Conservation (phyloP, 2,329 filamentous ascomycete genomes). For the Trichophyton benhamiae region DNA sequence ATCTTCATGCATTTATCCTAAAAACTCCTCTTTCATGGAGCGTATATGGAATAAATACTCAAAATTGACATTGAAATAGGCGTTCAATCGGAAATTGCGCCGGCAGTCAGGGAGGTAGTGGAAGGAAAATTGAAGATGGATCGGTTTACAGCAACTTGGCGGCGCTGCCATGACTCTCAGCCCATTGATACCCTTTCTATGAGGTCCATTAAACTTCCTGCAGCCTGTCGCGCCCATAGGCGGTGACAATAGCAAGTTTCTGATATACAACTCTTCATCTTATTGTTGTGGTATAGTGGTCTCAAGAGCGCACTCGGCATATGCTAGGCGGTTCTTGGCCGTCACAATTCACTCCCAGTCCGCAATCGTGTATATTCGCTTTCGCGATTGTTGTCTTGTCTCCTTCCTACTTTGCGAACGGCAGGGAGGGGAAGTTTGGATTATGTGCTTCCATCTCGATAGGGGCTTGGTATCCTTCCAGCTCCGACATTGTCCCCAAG, state of each 20-base stretch:
- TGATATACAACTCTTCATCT: background rate
- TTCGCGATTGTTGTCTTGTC: background rate
- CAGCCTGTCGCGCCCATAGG: background rate
- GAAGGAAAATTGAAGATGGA: background rate
- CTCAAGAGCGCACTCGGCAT: background rate
- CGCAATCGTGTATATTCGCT: too few species aligned
- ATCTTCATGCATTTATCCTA: background rate
- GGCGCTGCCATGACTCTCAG: background rate
- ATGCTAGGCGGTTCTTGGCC: background rate
- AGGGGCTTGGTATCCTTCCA: background rate
- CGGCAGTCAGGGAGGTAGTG: background rate
- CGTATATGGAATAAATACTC: background rate
- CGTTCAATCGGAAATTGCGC: background rate
- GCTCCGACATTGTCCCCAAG: background rate
- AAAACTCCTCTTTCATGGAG: background rate
- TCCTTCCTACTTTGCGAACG: background rate
- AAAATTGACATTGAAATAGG: background rate
- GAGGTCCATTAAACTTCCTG: background rate
- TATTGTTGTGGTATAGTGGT: background rate
- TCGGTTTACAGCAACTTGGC: background rate
- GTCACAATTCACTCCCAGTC: background rate
- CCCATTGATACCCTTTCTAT: slow-evolving; percentile 2
- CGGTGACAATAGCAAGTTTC: background rate
- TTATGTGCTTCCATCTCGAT: background rate
- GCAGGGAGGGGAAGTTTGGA: background rate